These are phyloP conservation scores for Athelia sp. DNA, from an alignment of 1,284 basidiomycete species.

Conservation along the genomic window DNA sequence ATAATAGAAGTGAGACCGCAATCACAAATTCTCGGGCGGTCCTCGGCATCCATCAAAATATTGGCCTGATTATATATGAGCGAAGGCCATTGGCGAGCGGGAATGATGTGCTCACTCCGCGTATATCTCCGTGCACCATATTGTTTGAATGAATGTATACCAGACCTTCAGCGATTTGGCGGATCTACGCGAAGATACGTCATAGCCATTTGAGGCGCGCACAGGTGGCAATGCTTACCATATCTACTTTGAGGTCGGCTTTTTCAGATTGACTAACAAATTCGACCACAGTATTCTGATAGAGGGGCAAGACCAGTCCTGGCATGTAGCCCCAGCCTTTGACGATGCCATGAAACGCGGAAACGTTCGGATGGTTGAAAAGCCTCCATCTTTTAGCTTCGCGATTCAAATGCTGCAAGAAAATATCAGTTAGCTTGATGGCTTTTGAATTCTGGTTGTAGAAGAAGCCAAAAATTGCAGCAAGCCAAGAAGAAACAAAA, in stretches of 20 bases:
- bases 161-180: slow-evolving; percentile 2
- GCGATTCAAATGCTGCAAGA: slow-evolving; percentile 7
- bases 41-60: slow-evolving; percentile 14
- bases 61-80: slow-evolving; percentile 13
- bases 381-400: slow-evolving; percentile 8
- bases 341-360: slow-evolving; percentile 13
- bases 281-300: slow-evolving; percentile 9
- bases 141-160: background rate
- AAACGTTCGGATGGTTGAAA: slow-evolving; percentile 15
- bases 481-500: no score
- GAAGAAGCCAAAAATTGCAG: no score
- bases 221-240: background rate
- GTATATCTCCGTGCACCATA: slow-evolving; percentile 18
- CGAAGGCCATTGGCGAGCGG: background rate
- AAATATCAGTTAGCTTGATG: background rate
- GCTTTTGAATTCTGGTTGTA: no score
- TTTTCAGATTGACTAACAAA: background rate
- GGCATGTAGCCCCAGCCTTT: slow-evolving; percentile 13
- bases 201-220: background rate
- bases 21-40: slow-evolving; percentile 16
- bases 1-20: slow-evolving; percentile 16
- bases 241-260: background rate
- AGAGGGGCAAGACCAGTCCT: slow-evolving; percentile 16
- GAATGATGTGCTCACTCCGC: slow-evolving; percentile 9
- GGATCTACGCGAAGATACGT: background rate